Base-by-base conservation (phyloP, 805 yeast genomes). In the Candida ponderosae region DNA sequence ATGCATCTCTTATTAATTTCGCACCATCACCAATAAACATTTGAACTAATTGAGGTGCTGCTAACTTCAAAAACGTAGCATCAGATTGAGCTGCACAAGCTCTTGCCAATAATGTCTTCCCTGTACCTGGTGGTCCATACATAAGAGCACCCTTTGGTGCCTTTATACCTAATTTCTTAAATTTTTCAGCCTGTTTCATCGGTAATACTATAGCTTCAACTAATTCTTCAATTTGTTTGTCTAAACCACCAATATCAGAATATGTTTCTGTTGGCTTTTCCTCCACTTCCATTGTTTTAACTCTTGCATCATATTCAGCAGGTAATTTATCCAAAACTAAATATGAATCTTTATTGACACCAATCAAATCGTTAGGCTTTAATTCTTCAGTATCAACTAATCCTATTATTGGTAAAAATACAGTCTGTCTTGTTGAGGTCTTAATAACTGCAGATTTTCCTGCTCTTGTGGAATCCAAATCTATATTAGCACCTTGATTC, bases 101-200 rank as follows among this genome's bases (percentile, higher is more conserved):
- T 59, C 96, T 80, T 9, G 99, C 99, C 48, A 93, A 71, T 43
- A 93, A 68, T 2, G 98, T 93, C 64, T 93, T 93, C 60, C 99
- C 99, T 2, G 98, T 93, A 60, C 99, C 99, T 37, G 99, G 99
- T 8, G 99, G 97, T 28, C 99, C 99, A 59, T 93, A 93, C 89
- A 93, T 87, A 37, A 93, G 70, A 4, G 96, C 97, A 60, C 98
- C 98, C 61, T 93, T 93, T 41, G 98, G 98, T 14, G 98, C 94
- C 59, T 85, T 90, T 56, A 93, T 89, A 39, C 99, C 99, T 63
- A 93, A 70, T 41, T 78, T 79, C 57, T 85, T 85, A 68, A 93
- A 90, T 64, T 93, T 90, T 39, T 93, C 98, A 18, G 96, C 95
- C 60, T 93, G 96, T 62, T 89, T 90, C 95, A 93, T 88, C 26